Evolutionary conservation across 139 green algal species (phyloP), one percentile per base, ranked within the genome.

Genomic region (Picochlorum sp.): DNA sequence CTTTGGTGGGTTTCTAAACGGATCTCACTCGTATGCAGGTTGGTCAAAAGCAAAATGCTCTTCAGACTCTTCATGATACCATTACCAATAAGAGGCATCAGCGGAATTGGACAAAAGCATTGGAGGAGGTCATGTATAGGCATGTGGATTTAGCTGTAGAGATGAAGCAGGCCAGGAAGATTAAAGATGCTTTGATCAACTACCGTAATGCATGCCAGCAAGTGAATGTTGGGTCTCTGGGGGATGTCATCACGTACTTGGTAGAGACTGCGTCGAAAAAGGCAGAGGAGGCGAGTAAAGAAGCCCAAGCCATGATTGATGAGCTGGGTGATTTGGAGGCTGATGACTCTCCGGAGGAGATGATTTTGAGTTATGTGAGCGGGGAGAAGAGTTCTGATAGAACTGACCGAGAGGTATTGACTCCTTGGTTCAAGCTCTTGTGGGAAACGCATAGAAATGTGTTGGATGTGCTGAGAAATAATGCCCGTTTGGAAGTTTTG

Each of bases 371-470:
- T 68, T 98, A 96, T 66, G 91, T 98, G 56, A 90, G 75, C 52
- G 89, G 76, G 1, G 93, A 99, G 62, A 95, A 96, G 73, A 82
- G 76, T 80, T 76, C 90, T 82, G 94, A 98, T 70, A 87, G 90
- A 62, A 90, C 87, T 4, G 94, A 98, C 71, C 79, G 94, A 20
- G 91, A 97, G 83, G 71, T 95, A 56, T 93, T 98, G 13, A 98
- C 94, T 8, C 94, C 94, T 21, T 99, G 94, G 94, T 98, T 99
- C 85, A 95, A 96, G 73, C 98, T 99, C 69, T 79, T 98, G 70
- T 99, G 94, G 94, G 94, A 99, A 80, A 89, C 86, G 8, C 97
- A 99, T 83, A 80, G 92, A 60, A 77, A 77, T 41, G 67, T 69
- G 38, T 82, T 99, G 64, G 94, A 99, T 71, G 94, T 98, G 56